Conservation (phyloP, 805 yeast species). For the Candida ficus region DNA sequence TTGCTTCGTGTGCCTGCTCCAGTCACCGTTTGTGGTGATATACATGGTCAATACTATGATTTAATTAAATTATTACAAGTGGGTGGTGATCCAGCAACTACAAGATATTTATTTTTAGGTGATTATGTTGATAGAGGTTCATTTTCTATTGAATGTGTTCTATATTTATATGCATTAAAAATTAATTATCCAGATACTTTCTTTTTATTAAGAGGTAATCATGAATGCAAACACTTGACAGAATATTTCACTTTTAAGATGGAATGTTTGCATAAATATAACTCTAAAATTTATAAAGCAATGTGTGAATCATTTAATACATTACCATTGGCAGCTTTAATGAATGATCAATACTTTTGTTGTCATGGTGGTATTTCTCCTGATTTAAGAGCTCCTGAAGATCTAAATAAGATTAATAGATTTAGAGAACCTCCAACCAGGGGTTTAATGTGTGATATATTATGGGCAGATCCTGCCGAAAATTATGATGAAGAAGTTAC, state of each 20-base stretch:
- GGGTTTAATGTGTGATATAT: constrained; percentile 89
- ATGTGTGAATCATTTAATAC: constrained; percentile 78
- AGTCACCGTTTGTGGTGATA: constrained; percentile 92
- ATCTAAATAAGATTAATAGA: constrained; percentile 64
- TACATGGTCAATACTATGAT: constrained; percentile 95
- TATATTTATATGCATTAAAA: constrained; percentile 75
- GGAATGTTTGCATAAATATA: constrained; percentile 86
- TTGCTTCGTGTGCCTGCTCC: constrained; percentile 83
- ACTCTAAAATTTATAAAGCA: constrained; percentile 57
- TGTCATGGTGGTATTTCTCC: constrained; percentile 97
- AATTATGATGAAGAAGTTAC: constrained; percentile 68
- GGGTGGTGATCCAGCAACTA: constrained; percentile 80
- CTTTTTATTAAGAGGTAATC: constrained; percentile 88
- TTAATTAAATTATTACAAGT: constrained; percentile 86
- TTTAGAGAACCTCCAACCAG: constrained; percentile 90
- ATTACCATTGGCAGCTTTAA: constrained; percentile 85
- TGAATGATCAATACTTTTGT: constrained; percentile 92
- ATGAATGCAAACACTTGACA: constrained; percentile 90
- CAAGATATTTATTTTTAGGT: constrained; percentile 80
- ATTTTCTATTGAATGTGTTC: constrained; percentile 76
- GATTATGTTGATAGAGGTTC: constrained; percentile 96
- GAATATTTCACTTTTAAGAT: constrained; percentile 89
- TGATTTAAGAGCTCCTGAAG: constrained; percentile 64
- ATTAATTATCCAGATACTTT: constrained; percentile 68
- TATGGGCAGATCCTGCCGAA: constrained; percentile 97